Evolutionary conservation across 129 eudicot species (phyloP), one percentile per base, ranked within the genome.

Genomic region (Pittosporum tobira): DNA sequence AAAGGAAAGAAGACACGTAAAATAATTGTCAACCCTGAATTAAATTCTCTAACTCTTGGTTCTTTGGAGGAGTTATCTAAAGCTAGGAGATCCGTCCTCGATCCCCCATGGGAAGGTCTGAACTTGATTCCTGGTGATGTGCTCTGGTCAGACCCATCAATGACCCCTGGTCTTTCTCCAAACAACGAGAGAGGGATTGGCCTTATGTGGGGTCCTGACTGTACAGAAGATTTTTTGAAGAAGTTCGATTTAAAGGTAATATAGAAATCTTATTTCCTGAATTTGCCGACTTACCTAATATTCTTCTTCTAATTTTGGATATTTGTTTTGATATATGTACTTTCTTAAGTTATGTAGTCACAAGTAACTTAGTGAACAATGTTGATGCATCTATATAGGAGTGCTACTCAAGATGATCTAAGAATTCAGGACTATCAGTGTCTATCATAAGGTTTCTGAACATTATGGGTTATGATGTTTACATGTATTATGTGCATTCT

Each of bases 111-210:
- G 99, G 87, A 91, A 81, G 99, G 99, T 70, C 55, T 57, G 45
- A 91, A 91, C 77, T 66, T 91, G 82, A 91, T 91, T 58, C 99
- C 99, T 0, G 99, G 99, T 2, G 99, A 91, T 71, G 94, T 91
- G 31, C 71, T 91, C 34, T 91, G 99, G 99, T 87, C 99, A 11
- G 99, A 91, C 62, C 99, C 99, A 20, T 87, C 96, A n/a, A 83
- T 76, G 85, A 70, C 42, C 47, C 85, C 91, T 0, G 99, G 99
- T 21, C 88, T 91, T 64, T 79, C 99, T 57, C 96, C 96, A 20
- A 91, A 91, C 57, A 83, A 61, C 48, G 99, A 91, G 70, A 73
- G 99, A 72, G 99, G 99, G 48, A 91, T 91, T 30, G 99, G 99
- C 19, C 96, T 91, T 28, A 63, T 91, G 72, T 91, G 94, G 94